Base-by-base conservation (phyloP, 352 stramenopile species). In the Globisporangium spiculum region DNA sequence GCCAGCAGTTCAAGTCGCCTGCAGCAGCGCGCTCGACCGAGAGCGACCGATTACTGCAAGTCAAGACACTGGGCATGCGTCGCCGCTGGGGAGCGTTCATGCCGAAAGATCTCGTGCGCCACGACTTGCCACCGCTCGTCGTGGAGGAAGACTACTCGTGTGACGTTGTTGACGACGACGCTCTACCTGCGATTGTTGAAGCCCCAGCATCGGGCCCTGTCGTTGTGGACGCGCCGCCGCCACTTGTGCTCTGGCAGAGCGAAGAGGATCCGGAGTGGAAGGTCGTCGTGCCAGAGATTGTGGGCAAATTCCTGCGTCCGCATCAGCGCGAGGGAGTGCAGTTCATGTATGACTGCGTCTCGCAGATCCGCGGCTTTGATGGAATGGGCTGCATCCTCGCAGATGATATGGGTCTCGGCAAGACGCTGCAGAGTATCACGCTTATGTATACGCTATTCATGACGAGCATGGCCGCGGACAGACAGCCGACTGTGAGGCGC, bases 321-420 rank as follows among this genome's bases (percentile, higher is more conserved):
- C 97, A 99, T 81, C 94, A 99, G 77, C 85, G 95, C 24, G 96
- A 99, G 76, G 97, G 96, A 38, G 96, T 99, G 56, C 81, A 97
- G 75, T 99, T 99, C 71, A 97, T 99, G 86, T 99, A 98, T 68
- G 91, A 99, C 67, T 99, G 96, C 81, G 93, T 96, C 30, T 77
- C 72, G n/a, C 81, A 81, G 68, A 56, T 95, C 0, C 83, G 83
- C 32, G 82, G 78, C 0, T 95, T 96, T 62, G 86, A 92, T 38
- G 87, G 90, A 4, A 75, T 92, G 75, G 89, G 89, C 9, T 96
- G 89, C 66, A 96, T 96, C 38, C 76, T 96, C 46, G 89, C 89
- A 55, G 89, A 96, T 66, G 89, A 96, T 60, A 96, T 96, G 89
- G 89, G 87, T 66, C 78, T 96, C 4, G 87, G 89, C 7, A 96